Conservation (phyloP, 148 eudicot species). For the Pouteria glomerata region DNA sequence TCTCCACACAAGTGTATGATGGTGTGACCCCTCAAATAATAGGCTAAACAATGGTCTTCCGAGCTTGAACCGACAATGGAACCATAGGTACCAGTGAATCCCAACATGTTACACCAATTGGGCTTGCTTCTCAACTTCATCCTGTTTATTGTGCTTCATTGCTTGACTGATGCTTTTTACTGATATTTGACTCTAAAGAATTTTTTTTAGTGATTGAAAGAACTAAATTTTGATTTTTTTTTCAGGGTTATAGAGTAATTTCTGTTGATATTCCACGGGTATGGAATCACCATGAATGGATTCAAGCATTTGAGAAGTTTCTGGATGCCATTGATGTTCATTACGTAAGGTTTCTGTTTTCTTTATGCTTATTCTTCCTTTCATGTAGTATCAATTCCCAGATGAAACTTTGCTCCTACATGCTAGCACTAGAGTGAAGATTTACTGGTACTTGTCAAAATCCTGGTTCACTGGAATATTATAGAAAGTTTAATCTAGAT, state of each 20-base stretch:
- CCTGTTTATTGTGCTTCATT: background rate
- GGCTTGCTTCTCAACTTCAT: background rate
- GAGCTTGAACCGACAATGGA: too few relatives aligned
- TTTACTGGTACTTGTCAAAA: background rate
- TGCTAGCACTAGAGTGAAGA: background rate
- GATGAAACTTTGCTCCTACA: background rate
- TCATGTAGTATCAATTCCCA: conserved; percentile 1
- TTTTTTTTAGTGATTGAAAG: background rate
- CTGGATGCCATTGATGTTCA: conserved; percentile 90
- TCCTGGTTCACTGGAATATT: background rate
- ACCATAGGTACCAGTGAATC: too few relatives aligned
- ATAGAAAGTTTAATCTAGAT: background rate
- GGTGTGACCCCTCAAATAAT: too few relatives aligned
- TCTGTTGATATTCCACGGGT: conserved; percentile 94
- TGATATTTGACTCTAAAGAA: background rate
- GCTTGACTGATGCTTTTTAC: background rate
- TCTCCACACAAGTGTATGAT: too few relatives aligned
- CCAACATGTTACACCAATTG: background rate
- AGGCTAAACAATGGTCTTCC: too few relatives aligned
- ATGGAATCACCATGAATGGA: conserved; percentile 93
- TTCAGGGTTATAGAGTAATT: conserved; percentile 91
- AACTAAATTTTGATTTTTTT: conserved; percentile 12
- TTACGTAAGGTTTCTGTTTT: conserved; percentile 62
- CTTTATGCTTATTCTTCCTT: background rate
- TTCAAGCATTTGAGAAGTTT: conserved; percentile 95